Conservation (phyloP, 2,329 filamentous ascomycete genomes). For the Verticillium nonalfalfae region DNA sequence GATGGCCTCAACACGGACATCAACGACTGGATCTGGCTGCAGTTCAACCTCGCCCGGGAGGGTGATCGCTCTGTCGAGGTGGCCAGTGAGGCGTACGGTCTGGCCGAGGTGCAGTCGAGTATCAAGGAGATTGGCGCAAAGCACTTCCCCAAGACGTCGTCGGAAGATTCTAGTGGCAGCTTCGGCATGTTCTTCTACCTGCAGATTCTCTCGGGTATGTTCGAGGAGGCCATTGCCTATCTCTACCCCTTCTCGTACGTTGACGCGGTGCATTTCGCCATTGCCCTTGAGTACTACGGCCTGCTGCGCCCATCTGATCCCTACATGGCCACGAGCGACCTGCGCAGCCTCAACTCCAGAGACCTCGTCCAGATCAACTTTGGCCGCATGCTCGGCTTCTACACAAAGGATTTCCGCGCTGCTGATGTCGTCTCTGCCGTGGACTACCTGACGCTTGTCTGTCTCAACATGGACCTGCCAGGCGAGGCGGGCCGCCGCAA, state of each 20-base stretch:
- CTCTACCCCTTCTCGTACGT: constrained; percentile 88
- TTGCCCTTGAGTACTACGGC: constrained; percentile 84
- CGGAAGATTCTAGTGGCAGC: constrained; percentile 68
- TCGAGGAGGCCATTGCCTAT: constrained; percentile 87
- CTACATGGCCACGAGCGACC: constrained; percentile 64
- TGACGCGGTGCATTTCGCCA: constrained; percentile 90
- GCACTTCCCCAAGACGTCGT: constrained; percentile 80
- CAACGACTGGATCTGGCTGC: constrained; percentile 67
- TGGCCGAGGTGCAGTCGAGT: constrained; percentile 66
- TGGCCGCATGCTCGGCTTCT: constrained; percentile 86
- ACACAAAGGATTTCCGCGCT: constrained; percentile 91
- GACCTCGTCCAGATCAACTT: constrained; percentile 84
- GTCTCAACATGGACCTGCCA: constrained; percentile 78
- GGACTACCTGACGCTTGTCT: constrained; percentile 88
- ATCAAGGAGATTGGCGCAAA: constrained; percentile 85
- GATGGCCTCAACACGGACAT: constrained; percentile 59
- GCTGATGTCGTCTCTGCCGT: constrained; percentile 84
- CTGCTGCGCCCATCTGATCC: constrained; percentile 83
- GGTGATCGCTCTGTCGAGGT: constrained; percentile 57
- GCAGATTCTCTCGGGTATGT: constrained; percentile 84
- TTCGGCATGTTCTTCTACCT: constrained; percentile 93
- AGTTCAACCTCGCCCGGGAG: constrained; percentile 63
- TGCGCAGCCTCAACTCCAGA: constrained; percentile 59
- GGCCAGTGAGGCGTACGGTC: constrained; percentile 58
- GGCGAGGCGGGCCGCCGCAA: constrained; percentile 72